Percentiles rank a stretch among this genome's conserved stretches.
phyloP scores from a whole-genome alignment of 345 rosid species.

The Noccaea caerulescens region DNA sequence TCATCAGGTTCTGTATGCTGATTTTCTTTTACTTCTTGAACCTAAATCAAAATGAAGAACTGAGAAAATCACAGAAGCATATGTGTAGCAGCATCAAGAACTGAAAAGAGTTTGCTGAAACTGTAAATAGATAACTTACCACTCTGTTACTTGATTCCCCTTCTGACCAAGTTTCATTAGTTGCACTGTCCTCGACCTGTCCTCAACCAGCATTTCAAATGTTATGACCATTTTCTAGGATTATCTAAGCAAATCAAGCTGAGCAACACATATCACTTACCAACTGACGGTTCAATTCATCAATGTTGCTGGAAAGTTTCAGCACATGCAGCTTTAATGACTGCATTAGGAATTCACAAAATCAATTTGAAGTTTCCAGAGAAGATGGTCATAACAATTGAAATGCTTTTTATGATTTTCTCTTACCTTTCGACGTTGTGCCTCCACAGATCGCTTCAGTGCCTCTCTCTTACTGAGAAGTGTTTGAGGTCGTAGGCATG shows the following conservation, averaged over 20 bases:
- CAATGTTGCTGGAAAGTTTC: constrained; percentile 70
- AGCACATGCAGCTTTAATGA: constrained; percentile 88
- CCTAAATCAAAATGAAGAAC: constrained; percentile 47
- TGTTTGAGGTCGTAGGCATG: constrained; percentile 76
- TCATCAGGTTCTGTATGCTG: constrained; percentile 35
- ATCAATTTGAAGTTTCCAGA: constrained; percentile 7
- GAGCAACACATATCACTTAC: constrained; percentile 52
- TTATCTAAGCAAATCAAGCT: constrained; percentile 27
- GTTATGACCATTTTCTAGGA: constrained; percentile 26
- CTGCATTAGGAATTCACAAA: constrained; percentile 51
- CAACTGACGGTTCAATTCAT: constrained; percentile 62
- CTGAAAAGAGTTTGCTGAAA: constrained; percentile 17
- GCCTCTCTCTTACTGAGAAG: constrained; percentile 83
- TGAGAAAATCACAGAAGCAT: constrained; percentile 22
- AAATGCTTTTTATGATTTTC: background rate
- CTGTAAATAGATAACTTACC: constrained; percentile 29
- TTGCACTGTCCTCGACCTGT: constrained; percentile 61
- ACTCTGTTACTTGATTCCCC: constrained; percentile 48
- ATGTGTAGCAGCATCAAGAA: constrained; percentile 31
- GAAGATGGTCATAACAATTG: too few relatives aligned
- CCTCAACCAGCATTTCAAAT: constrained; percentile 34
- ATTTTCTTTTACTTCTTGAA: constrained; percentile 42
- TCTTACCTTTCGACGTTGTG: constrained; percentile 79
- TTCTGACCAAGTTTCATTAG: constrained; percentile 43
- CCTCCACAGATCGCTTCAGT: constrained; percentile 76